Percentiles rank a stretch among this genome's conserved stretches.
Evolutionary conservation across 257 asterid species (phyloP).

Genomic region (Cinchona pubescens): DNA sequence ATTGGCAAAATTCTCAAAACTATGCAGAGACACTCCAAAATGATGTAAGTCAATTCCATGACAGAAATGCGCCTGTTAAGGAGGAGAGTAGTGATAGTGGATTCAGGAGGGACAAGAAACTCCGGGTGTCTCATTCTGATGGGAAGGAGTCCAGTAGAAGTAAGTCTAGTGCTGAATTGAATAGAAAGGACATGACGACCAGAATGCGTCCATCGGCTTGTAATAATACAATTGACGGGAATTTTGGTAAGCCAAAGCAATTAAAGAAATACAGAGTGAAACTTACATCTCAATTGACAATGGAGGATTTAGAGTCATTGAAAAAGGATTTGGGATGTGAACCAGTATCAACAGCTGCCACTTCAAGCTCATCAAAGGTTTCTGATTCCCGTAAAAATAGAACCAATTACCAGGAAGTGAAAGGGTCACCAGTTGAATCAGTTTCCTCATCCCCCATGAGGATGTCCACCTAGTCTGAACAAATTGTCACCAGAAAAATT

Average conservation of each 20-base stretch:
- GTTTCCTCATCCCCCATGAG: constrained; percentile 92
- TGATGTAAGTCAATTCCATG: constrained; percentile 32
- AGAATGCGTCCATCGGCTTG: constrained; percentile 32
- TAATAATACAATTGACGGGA: constrained; percentile 30
- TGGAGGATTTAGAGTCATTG: constrained; percentile 57
- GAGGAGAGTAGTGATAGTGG: constrained; percentile 45
- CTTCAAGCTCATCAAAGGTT: constrained; percentile 91
- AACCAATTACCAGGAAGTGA: constrained; percentile 43
- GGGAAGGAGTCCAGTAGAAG: constrained; percentile 39
- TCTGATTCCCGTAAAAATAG: constrained; percentile 67
- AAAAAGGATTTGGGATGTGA: constrained; percentile 69
- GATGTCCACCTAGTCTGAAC: constrained; percentile 30
- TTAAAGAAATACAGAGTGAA: constrained; percentile 35
- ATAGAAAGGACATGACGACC: constrained; percentile 30
- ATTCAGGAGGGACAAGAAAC: constrained; percentile 49
- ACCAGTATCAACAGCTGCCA: constrained; percentile 62
- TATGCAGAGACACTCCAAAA: constrained; percentile 23
- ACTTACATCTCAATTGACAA: constrained; percentile 33
- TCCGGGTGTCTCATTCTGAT: constrained; percentile 44
- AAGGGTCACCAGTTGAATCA: constrained; percentile 81
- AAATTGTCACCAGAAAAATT: constrained; percentile 36
- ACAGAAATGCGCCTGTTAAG: constrained; percentile 31
- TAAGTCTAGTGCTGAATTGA: constrained; percentile 30
- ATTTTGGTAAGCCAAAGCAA: constrained; percentile 41
- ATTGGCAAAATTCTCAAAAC: constrained; percentile 37